Conservation (phyloP, 106 monocot genomes). For the Platanthera guangdongensis region DNA sequence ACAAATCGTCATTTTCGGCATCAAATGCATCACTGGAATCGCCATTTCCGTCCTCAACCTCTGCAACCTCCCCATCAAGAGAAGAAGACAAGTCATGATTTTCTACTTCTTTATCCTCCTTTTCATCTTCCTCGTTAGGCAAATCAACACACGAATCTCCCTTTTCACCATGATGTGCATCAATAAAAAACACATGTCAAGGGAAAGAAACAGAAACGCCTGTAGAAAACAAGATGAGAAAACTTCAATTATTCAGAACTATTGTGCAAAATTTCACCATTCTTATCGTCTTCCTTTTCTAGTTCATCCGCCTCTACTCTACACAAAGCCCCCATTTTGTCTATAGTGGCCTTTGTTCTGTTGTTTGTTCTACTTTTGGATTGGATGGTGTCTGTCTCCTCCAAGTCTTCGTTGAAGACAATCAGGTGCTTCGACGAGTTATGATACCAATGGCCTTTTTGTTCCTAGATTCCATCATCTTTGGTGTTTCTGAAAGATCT, state of each 20-base stretch:
- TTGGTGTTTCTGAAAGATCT: not conserved
- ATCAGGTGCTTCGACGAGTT: constrained; percentile 3
- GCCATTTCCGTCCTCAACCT: not conserved
- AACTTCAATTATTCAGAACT: too few relatives aligned
- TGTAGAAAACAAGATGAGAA: too few relatives aligned
- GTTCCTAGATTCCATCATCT: not conserved
- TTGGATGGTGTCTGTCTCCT: not conserved
- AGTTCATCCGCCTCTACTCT: not conserved
- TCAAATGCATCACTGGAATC: not conserved
- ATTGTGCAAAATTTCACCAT: too few relatives aligned
- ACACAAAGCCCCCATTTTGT: not conserved
- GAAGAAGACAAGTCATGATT: not conserved
- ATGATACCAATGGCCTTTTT: not conserved
- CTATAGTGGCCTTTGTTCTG: not conserved
- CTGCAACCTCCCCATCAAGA: not conserved
- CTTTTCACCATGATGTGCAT: not conserved
- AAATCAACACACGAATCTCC: not conserved
- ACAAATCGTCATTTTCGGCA: constrained; percentile 1
- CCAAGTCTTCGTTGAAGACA: constrained; percentile 2
- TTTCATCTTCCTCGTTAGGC: not conserved
- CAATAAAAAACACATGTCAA: not conserved
- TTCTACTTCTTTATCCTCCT: not conserved
- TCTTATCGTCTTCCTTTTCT: too few relatives aligned
- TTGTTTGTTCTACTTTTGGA: not conserved
- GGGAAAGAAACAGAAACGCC: too few relatives aligned